Conservation (phyloP, 106 monocot genomes). For the Xerophyta viscosa region DNA sequence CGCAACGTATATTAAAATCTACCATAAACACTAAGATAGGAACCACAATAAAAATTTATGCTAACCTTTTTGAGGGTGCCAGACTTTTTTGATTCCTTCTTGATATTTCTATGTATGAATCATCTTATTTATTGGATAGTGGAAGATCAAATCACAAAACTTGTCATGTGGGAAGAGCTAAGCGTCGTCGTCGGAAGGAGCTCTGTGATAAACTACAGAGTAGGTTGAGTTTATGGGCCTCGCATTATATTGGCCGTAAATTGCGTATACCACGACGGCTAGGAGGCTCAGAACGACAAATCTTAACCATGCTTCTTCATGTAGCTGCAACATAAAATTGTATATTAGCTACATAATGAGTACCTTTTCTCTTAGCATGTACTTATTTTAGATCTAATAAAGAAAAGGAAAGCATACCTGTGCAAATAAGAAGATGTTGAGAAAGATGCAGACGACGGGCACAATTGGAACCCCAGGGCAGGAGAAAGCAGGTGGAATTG, state of each 20-base stretch:
- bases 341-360: neutral
- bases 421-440: constrained; percentile 97
- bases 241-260: constrained; percentile 84
- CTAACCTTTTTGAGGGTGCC: too few species aligned
- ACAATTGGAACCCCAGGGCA: constrained; percentile 85
- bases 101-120: too few species aligned
- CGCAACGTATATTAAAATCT: too few species aligned
- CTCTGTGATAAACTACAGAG: constrained; percentile 34
- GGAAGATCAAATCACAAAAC: too few species aligned
- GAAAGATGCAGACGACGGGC: constrained; percentile 65
- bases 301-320: constrained; percentile 95
- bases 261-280: constrained; percentile 56
- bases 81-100: too few species aligned
- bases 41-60: too few species aligned
- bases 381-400: too few species aligned
- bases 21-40: too few species aligned
- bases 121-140: too few species aligned
- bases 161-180: too few species aligned
- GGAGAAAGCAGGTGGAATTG: constrained; percentile 68
- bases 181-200: constrained; percentile 34
- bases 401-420: constrained; percentile 59
- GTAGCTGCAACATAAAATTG: constrained; percentile 50
- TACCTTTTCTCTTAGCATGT: too few species aligned
- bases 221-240: constrained; percentile 17
- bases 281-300: constrained; percentile 64